These are phyloP conservation scores for Sanghuangporus sanghuang DNA, from an alignment of 1,284 basidiomycete species.

Conservation along the genomic window DNA sequence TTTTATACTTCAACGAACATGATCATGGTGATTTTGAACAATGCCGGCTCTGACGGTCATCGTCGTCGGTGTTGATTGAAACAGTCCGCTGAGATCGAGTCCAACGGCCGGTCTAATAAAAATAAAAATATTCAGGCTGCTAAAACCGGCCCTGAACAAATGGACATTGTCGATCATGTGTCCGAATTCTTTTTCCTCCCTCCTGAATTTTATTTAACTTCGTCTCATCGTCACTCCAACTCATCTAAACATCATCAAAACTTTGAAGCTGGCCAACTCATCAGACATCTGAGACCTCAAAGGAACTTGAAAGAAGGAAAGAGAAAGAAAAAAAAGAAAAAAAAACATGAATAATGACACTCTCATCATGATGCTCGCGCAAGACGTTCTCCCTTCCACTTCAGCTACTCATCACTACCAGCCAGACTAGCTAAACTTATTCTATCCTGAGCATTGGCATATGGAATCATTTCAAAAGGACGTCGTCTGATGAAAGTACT, in stretches of 20 bases:
- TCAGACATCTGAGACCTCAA: not conserved
- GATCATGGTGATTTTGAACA: not conserved
- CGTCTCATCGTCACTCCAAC: not conserved
- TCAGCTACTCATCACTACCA: no score
- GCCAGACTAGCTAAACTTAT: no score
- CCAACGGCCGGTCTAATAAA: no score
- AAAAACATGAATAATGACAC: no score
- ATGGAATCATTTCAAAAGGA: no score
- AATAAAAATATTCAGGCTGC: not conserved
- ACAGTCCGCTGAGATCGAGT: not conserved
- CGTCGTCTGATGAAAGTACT: no score
- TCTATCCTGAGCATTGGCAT: no score
- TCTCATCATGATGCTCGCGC: no score
- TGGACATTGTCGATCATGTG: not conserved
- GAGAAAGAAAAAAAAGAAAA: no score
- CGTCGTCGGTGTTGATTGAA: not conserved
- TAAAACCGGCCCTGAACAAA: not conserved
- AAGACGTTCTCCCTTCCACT: no score
- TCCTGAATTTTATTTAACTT: not conserved
- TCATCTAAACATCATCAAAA: not conserved
- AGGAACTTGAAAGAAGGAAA: no score
- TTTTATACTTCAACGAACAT: not conserved
- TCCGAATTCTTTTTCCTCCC: not conserved
- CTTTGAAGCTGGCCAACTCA: not conserved
- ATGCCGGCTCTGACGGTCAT: conserved; percentile 1